Percentiles rank a stretch among this genome's conserved stretches.
Evolutionary conservation across 2,329 filamentous ascomycete genomes (phyloP).

Genomic region (Fonsecaea erecta): DNA sequence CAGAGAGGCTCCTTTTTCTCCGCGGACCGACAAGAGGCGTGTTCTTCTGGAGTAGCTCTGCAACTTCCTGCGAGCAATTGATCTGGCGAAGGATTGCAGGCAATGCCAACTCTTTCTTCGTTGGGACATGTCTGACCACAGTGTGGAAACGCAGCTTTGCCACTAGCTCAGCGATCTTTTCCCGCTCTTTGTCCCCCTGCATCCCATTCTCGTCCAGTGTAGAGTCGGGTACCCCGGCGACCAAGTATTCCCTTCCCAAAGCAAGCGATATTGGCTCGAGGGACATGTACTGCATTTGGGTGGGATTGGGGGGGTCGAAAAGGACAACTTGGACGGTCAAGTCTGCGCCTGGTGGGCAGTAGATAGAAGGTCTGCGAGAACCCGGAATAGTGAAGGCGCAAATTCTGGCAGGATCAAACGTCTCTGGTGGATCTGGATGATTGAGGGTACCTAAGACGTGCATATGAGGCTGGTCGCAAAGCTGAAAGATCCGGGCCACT

Average conservation of each 20-base stretch:
- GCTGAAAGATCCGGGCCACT: constrained; percentile 76
- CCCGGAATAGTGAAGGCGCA: constrained; percentile 60
- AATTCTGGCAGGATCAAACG: constrained; percentile 72
- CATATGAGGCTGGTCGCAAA: constrained; percentile 82
- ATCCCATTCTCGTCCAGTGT: constrained; percentile 64
- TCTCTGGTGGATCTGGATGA: constrained; percentile 47
- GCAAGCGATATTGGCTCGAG: constrained; percentile 86
- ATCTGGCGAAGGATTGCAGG: constrained; percentile 86
- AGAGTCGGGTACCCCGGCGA: constrained; percentile 1
- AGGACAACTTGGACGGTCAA: constrained; percentile 84
- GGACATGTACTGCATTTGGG: constrained; percentile 95
- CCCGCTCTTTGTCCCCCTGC: constrained; percentile 71
- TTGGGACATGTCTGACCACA: constrained; percentile 74
- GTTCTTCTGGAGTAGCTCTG: constrained; percentile 84
- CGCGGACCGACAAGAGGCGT: constrained; percentile 81
- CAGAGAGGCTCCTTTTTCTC: constrained; percentile 82
- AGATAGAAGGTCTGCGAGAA: constrained; percentile 69
- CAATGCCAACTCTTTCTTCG: constrained; percentile 80
- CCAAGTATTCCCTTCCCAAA: constrained; percentile 52
- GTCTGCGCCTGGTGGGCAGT: constrained; percentile 66
- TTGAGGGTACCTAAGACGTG: constrained; percentile 87
- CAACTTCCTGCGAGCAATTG: constrained; percentile 92
- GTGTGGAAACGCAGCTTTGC: constrained; percentile 89
- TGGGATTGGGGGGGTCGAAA: constrained; percentile 83
- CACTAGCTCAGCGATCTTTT: constrained; percentile 69